phyloP scores from a whole-genome alignment of 805 yeast genomes.

The Priceomyces carsonii region DNA sequence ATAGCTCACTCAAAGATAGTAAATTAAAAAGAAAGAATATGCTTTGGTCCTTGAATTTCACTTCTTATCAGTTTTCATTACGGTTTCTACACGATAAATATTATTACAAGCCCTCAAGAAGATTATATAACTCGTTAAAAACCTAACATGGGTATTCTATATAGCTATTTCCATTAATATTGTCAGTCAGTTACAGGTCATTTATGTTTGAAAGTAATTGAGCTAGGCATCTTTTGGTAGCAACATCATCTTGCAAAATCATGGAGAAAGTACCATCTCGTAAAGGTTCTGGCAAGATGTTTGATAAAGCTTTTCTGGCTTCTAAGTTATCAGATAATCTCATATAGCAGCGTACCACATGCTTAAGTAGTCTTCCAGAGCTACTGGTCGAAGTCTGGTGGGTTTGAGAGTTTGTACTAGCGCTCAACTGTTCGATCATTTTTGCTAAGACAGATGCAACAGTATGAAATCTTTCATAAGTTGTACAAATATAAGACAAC shows the following conservation, averaged over 20 bases:
- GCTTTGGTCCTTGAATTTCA: too few species aligned
- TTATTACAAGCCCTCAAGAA: too few species aligned
- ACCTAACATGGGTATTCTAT: too few species aligned
- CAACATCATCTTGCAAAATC: slow-evolving; percentile 80
- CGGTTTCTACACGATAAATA: too few species aligned
- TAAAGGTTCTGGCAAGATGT: slow-evolving; percentile 82
- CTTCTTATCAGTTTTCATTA: too few species aligned
- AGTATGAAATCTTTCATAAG: slow-evolving; percentile 91
- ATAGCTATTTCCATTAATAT: too few species aligned
- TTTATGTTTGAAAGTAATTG: slow-evolving; percentile 71
- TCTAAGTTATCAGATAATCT: slow-evolving; percentile 87
- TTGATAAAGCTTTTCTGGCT: slow-evolving; percentile 83
- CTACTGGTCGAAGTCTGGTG: slow-evolving; percentile 33
- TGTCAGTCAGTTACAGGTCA: slow-evolving; percentile 29
- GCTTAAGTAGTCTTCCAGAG: slow-evolving; percentile 84
- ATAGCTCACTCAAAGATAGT: too few species aligned
- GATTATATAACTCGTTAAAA: too few species aligned
- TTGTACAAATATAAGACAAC: slow-evolving; percentile 87
- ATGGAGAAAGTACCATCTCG: slow-evolving; percentile 83
- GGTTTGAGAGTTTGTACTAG: slow-evolving; percentile 49
- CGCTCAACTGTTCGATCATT: slow-evolving; percentile 81
- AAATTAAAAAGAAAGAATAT: too few species aligned
- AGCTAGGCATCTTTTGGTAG: slow-evolving; percentile 83
- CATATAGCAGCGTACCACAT: slow-evolving; percentile 91
- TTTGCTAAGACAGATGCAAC: slow-evolving; percentile 83